A percentile compares a stretch with the other conserved stretches of the same genome.
Evolutionary conservation across 2,329 filamentous ascomycete genomes (phyloP).

Genomic region (Fusarium clavum): DNA sequence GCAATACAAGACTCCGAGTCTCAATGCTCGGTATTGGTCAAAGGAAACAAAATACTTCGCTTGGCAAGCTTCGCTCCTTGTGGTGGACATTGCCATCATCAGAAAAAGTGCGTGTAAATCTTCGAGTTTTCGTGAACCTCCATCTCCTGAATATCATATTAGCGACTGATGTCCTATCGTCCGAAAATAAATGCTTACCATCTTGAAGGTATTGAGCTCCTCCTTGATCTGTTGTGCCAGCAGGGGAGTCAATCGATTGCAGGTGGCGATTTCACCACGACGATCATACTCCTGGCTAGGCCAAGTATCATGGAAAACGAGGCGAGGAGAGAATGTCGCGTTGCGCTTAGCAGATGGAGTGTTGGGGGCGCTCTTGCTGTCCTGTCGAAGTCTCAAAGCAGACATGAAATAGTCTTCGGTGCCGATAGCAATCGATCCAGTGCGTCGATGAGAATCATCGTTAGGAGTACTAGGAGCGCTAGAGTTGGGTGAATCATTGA

Average conservation of each 20-base stretch:
- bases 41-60: conserved; percentile 45
- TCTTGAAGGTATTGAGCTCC: conserved; percentile 99
- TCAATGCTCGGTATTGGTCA: conserved; percentile 40
- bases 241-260: conserved; percentile 96
- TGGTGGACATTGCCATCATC: conserved; percentile 60
- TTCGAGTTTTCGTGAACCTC: conserved; percentile 99
- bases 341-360: conserved; percentile 76
- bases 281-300: conserved; percentile 95
- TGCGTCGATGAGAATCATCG: conserved; percentile 77
- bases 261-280: conserved; percentile 94
- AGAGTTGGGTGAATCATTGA: conserved; percentile 83
- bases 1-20: conserved; percentile 62
- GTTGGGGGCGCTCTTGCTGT: conserved; percentile 82
- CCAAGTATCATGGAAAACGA: conserved; percentile 97
- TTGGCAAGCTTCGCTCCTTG: conserved; percentile 42
- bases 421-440: conserved; percentile 77
- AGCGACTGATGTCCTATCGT: conserved; percentile 46
- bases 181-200: conserved; percentile 60
- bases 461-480: conserved; percentile 89
- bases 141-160: conserved; percentile 81
- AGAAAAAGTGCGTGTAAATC: conserved; percentile 99
- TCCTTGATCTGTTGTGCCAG: conserved; percentile 99
- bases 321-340: conserved; percentile 87
- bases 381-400: conserved; percentile 76
- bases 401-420: conserved; percentile 92